Conservation (phyloP, 208 protist species). For the Vickermania ingenoplastis region DNA sequence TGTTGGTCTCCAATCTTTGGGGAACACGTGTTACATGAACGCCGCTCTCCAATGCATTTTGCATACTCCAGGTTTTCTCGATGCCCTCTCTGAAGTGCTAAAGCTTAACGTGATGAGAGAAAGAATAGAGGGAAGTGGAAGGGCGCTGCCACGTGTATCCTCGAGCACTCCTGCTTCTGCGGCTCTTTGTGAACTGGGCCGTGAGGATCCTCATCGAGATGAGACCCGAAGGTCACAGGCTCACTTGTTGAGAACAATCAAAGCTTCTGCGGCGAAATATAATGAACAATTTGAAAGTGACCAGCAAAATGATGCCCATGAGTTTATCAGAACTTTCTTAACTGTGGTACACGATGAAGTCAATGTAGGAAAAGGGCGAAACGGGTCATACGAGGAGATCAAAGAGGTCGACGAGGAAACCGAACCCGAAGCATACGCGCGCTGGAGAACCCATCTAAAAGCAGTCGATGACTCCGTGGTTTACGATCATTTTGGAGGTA, state of each 20-base stretch:
- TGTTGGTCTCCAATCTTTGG: conserved; percentile 74
- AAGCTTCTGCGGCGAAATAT: conserved; percentile 35
- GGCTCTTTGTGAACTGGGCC: conserved; percentile 33
- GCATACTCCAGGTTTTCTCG: conserved; percentile 34
- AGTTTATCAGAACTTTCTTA: conserved; percentile 83
- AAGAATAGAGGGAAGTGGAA: not conserved
- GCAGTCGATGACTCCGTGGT: conserved; percentile 49
- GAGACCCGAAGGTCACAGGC: not conserved
- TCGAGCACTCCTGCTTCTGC: conserved; percentile 19
- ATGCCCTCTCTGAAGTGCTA: conserved; percentile 17
- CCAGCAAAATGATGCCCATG: conserved; percentile 85
- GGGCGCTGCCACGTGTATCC: not conserved
- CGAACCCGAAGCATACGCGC: conserved; percentile 29
- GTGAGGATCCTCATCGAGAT: no score
- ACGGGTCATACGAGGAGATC: conserved; percentile 32
- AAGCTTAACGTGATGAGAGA: no score
- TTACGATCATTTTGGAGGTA: conserved; percentile 79
- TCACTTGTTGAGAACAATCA: conserved; percentile 46
- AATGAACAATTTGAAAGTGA: conserved; percentile 73
- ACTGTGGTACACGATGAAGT: conserved; percentile 85
- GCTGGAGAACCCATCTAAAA: conserved; percentile 42
- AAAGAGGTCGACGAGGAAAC: conserved; percentile 46
- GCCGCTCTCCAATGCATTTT: conserved; percentile 90
- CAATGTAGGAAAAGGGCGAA: conserved; percentile 27
- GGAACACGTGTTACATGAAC: conserved; percentile 97